phyloP scores from a whole-genome alignment of 345 rosid species.

The Pistacia vera region DNA sequence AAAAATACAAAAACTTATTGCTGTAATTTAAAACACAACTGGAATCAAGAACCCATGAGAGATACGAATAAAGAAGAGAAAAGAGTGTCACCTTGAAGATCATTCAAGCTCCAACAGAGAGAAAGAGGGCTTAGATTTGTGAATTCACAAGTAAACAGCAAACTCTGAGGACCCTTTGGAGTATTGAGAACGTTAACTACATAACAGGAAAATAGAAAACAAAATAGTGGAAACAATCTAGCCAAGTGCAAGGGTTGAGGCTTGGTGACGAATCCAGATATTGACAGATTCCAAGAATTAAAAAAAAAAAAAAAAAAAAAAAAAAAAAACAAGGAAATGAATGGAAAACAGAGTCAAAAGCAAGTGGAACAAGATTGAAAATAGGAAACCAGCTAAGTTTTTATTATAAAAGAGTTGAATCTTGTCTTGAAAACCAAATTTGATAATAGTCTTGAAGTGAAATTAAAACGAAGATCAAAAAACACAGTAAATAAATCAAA shows the following conservation, averaged over 20 bases:
- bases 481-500: no score
- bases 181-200: background rate
- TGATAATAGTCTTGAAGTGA: no score
- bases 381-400: background rate
- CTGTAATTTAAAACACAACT: slow-evolving; percentile 7
- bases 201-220: background rate
- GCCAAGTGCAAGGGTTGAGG: slow-evolving; percentile 29
- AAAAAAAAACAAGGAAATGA: no score
- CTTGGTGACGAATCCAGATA: slow-evolving; percentile 27
- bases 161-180: slow-evolving; percentile 13
- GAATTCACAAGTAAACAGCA: slow-evolving; percentile 8
- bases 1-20: background rate
- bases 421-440: no score
- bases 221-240: slow-evolving; percentile 15
- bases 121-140: slow-evolving; percentile 14
- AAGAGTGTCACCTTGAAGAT: slow-evolving; percentile 39
- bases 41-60: slow-evolving; percentile 13
- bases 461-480: no score
- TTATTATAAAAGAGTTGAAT: no score
- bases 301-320: no score
- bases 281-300: slow-evolving; percentile 24
- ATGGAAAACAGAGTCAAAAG: background rate
- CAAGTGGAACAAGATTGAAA: background rate
- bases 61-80: slow-evolving; percentile 7
- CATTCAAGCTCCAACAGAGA: slow-evolving; percentile 10